Evolutionary conservation across 2,329 filamentous ascomycete species (phyloP).

Genomic region (Fusarium denticulatum): DNA sequence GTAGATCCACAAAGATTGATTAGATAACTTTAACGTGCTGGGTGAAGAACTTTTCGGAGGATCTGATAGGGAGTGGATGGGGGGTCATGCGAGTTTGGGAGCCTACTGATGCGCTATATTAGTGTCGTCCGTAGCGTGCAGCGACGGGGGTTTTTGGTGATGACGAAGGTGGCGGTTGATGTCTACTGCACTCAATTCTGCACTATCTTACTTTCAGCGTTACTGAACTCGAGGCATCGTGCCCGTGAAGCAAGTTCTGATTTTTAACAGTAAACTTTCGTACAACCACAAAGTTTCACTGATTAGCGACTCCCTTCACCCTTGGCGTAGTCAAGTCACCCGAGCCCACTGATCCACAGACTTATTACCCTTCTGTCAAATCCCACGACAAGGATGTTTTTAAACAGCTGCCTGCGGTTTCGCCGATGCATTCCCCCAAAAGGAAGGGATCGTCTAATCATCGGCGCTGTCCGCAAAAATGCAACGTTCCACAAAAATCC

Average conservation of each 20-base stretch:
- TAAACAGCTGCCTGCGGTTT: slow-evolving; percentile 22
- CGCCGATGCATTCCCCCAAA: slow-evolving; percentile 13
- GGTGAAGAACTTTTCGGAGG: slow-evolving; percentile 1
- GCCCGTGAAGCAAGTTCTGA: not conserved
- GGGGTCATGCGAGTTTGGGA: slow-evolving; percentile 15
- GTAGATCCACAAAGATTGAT: slow-evolving; percentile 26
- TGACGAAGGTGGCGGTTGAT: not conserved
- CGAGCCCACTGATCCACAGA: slow-evolving; percentile 11
- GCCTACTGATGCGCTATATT: not conserved
- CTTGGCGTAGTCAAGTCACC: slow-evolving; percentile 27
- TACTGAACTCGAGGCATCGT: not conserved
- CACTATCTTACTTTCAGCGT: accelerated
- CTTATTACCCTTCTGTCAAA: not conserved
- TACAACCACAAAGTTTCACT: not conserved
- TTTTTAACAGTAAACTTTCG: not conserved
- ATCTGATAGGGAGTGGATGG: not conserved
- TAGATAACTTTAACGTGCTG: slow-evolving; percentile 27
- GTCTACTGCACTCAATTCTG: too few species aligned
- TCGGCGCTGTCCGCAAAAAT: slow-evolving; percentile 2
- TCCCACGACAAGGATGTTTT: not conserved
- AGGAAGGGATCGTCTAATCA: not conserved
- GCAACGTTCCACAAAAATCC: not conserved
- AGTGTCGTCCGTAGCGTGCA: not conserved
- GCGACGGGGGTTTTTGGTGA: not conserved
- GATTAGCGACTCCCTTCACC: not conserved